Evolutionary conservation across 2,329 filamentous ascomycete species (phyloP).

Genomic region (Alternaria sp.): DNA sequence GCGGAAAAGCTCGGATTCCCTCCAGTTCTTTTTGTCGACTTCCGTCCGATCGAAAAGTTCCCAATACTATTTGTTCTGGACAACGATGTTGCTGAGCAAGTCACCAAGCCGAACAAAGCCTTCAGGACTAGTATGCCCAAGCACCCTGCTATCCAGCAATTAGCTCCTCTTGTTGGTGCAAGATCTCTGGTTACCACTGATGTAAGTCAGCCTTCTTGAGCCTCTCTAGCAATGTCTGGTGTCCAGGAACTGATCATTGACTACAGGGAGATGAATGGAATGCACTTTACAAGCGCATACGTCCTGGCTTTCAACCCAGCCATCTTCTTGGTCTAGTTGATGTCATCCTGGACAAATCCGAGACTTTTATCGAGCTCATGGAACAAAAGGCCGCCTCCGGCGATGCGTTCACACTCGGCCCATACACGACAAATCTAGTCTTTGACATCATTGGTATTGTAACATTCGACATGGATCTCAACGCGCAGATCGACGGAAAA

Average conservation of each 20-base stretch:
- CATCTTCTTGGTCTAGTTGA: constrained; percentile 24
- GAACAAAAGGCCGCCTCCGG: constrained; percentile 17
- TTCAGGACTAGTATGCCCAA: constrained; percentile 27
- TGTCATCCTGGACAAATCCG: constrained; percentile 38
- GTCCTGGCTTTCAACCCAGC: constrained; percentile 22
- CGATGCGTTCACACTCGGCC: constrained; percentile 22
- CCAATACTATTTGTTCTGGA: constrained; percentile 23
- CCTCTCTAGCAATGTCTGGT: too few species aligned
- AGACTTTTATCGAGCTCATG: constrained; percentile 32
- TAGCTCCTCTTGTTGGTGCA: constrained; percentile 26
- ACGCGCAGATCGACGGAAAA: constrained; percentile 24
- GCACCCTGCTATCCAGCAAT: constrained; percentile 23
- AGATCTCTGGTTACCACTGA: constrained; percentile 28
- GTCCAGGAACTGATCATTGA: not conserved
- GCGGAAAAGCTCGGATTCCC: constrained; percentile 24
- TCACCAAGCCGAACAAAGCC: constrained; percentile 23
- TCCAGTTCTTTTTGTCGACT: constrained; percentile 26
- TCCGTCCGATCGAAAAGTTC: constrained; percentile 26
- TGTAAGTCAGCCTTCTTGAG: constrained; percentile 9
- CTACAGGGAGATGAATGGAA: constrained; percentile 1
- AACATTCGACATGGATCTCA: constrained; percentile 25
- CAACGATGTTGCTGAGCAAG: constrained; percentile 28
- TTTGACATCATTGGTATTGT: constrained; percentile 35
- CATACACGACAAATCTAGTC: constrained; percentile 26
- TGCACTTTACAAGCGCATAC: constrained; percentile 19